These are phyloP conservation scores for Aspergillus asperescens DNA, from an alignment of 495 filamentous ascomycete genomes.

Conservation along the genomic window DNA sequence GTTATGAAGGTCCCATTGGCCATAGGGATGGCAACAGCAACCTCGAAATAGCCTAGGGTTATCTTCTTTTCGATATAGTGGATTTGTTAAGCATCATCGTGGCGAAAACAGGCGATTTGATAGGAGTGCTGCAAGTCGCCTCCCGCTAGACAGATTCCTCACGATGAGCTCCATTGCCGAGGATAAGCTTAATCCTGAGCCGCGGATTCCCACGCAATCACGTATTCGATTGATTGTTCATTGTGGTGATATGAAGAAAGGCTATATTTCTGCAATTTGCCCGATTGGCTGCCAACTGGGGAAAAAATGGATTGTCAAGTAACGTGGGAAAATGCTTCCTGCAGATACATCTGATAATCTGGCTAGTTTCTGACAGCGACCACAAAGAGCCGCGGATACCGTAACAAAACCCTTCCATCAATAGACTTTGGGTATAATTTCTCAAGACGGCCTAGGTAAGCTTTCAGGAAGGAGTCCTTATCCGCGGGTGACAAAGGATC, in stretches of 20 bases:
- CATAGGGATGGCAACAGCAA: not conserved
- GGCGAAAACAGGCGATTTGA: conserved; percentile 7
- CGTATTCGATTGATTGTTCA: too few relatives aligned
- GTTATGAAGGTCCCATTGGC: not conserved
- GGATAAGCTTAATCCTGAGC: not conserved
- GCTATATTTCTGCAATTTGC: not conserved
- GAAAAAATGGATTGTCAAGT: too few relatives aligned
- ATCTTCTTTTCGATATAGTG: too few relatives aligned
- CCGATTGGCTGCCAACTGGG: too few relatives aligned
- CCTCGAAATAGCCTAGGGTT: too few relatives aligned
- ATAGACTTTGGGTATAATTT: conserved; percentile 30
- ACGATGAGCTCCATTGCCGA: not conserved
- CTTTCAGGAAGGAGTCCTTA: conserved; percentile 33
- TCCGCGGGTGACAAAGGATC: conserved; percentile 33
- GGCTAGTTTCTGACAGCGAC: conserved; percentile 30
- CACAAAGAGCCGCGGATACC: conserved; percentile 46
- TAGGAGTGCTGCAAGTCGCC: not conserved
- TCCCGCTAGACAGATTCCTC: not conserved
- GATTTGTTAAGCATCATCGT: not conserved
- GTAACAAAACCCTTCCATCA: conserved; percentile 44
- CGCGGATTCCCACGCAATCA: too few relatives aligned
- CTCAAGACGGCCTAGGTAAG: conserved; percentile 35
- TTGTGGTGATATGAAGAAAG: not conserved
- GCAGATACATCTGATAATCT: too few relatives aligned
- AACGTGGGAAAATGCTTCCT: too few relatives aligned